Percentiles rank a stretch among this genome's conserved stretches.
phyloP scores from a whole-genome alignment of 225 moss, liverwort and hornwort genomes.

The Marchantia polymorpha region DNA sequence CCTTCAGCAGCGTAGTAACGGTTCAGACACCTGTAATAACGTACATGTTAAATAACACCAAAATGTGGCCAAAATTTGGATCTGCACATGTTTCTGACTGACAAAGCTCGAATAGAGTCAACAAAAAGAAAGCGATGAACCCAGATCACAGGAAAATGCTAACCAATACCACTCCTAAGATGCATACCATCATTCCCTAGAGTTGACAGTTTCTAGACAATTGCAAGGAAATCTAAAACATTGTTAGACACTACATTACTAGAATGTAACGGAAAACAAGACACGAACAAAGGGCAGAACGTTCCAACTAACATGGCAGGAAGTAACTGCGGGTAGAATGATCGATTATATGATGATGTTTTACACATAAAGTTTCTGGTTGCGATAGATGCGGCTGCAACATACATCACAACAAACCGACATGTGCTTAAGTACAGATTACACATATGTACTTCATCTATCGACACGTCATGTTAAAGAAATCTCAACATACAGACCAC shows the following conservation, averaged over 20 bases:
- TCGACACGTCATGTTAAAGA: background rate
- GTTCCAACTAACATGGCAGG: constrained; percentile 57
- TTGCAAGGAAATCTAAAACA: background rate
- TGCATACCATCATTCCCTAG: background rate
- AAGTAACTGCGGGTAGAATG: constrained; percentile 57
- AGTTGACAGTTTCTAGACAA: background rate
- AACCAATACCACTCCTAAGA: background rate
- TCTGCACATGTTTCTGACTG: background rate
- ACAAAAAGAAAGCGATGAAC: background rate
- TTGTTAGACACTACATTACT: background rate
- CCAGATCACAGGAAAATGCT: background rate
- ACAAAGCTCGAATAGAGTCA: background rate
- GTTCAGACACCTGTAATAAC: constrained; percentile 68
- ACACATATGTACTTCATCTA: background rate
- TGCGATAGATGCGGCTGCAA: constrained; percentile 75
- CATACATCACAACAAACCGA: background rate
- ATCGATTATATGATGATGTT: constrained; percentile 54
- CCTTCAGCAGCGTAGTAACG: constrained; percentile 85
- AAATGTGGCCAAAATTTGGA: background rate
- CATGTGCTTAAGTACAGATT: background rate
- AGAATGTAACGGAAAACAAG: background rate
- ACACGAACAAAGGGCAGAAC: background rate
- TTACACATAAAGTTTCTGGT: constrained; percentile 64
- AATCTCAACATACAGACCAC: too few species aligned
- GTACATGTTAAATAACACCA: background rate